phyloP scores from a whole-genome alignment of 768 basidiomycete species.

The Grammothele lineata region DNA sequence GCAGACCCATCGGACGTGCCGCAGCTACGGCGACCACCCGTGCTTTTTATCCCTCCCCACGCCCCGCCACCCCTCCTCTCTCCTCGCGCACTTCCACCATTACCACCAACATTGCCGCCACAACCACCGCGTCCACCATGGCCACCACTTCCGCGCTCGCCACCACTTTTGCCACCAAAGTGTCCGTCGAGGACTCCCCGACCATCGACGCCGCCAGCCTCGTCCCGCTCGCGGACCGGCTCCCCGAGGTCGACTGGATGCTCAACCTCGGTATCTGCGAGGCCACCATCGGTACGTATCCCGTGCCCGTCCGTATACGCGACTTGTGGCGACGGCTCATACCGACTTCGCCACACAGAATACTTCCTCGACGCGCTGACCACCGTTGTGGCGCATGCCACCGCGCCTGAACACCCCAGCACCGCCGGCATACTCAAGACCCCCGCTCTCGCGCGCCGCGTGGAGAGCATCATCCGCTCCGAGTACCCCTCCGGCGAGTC shows the following conservation, averaged over 20 bases:
- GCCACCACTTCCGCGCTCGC: neutral
- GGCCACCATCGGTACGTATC: conserved; percentile 11
- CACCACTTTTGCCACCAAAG: neutral
- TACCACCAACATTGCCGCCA: neutral
- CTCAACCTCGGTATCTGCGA: neutral
- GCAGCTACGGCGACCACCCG: too few species aligned
- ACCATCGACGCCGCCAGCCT: conserved; percentile 2
- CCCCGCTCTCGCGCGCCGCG: too few species aligned
- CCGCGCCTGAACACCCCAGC: neutral
- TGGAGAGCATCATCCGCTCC: too few species aligned
- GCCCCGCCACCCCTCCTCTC: too few species aligned
- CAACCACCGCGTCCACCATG: neutral
- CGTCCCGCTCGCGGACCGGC: neutral
- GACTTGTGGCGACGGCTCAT: neutral
- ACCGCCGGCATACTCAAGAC: too few species aligned
- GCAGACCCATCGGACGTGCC: too few species aligned
- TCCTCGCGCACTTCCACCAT: too few species aligned
- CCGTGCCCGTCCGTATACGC: neutral
- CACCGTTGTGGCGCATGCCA: conserved; percentile 10
- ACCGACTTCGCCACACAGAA: conserved; percentile 3
- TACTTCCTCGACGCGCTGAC: conserved; percentile 9
- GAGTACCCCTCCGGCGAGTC: too few species aligned
- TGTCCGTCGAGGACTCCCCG: too few species aligned
- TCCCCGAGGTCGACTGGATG: conserved; percentile 5
- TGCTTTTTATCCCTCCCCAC: too few species aligned